Percentiles rank a stretch among this genome's conserved stretches.
phyloP scores from a whole-genome alignment of 768 basidiomycete species.

The Mycena amicta region DNA sequence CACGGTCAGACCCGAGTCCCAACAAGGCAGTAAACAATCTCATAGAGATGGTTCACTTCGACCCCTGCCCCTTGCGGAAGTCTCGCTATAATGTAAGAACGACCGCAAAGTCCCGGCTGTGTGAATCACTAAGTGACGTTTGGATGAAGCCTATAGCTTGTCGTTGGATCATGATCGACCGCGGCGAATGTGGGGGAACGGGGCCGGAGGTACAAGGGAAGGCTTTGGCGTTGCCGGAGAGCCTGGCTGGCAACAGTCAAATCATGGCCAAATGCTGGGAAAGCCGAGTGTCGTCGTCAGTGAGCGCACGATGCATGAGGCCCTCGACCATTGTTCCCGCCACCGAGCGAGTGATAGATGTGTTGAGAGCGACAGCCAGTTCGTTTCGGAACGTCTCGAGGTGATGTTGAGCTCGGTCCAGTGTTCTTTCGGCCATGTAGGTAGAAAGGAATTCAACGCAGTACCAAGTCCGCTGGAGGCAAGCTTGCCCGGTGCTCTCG shows the following conservation, averaged over 20 bases:
- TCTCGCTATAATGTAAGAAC: constrained; percentile 7
- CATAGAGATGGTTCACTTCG: no score
- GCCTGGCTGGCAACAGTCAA: no score
- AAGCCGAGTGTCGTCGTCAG: not conserved
- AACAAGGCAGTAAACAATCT: constrained; percentile 10
- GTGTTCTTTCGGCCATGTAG: no score
- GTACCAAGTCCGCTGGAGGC: no score
- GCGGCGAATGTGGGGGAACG: not conserved
- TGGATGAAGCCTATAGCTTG: constrained; percentile 6
- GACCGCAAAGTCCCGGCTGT: constrained; percentile 3
- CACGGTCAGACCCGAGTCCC: constrained; percentile 1
- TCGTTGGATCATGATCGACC: not conserved
- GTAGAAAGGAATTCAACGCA: not conserved
- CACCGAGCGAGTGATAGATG: constrained; percentile 1
- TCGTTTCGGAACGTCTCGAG: no score
- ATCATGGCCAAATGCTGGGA: constrained; percentile 1
- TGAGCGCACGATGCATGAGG: constrained; percentile 7
- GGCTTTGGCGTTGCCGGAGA: constrained; percentile 8
- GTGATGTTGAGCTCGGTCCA: no score
- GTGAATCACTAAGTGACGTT: constrained; percentile 3
- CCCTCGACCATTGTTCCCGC: constrained; percentile 7
- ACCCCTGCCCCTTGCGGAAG: constrained; percentile 1
- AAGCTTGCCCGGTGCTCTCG: no score
- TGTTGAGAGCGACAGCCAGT: constrained; percentile 2
- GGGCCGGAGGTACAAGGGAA: constrained; percentile 14